Base-by-base conservation (phyloP, 257 asterid genomes). In the Capsicum baccatum region DNA sequence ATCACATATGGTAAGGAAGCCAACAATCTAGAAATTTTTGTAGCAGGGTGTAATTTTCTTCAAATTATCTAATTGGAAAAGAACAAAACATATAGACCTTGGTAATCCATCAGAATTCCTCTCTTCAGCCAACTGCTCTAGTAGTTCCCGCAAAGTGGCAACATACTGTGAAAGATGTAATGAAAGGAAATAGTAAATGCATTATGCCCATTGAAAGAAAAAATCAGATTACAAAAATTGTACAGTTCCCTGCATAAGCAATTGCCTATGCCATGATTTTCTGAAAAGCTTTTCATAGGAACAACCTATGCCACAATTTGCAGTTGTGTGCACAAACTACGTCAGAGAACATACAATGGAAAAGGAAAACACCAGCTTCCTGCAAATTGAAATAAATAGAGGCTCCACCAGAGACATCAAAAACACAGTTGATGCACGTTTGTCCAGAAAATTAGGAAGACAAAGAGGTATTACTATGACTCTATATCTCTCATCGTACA, bases 121-220 rank as follows among this genome's bases (percentile, higher is more conserved):
- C 91, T 95, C 98, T 86, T 92, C 96, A 68, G 91, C 92, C 89
- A 97, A 88, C 86, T 95, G 97, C 87, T 97, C 99, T 90, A 97
- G 86, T 87, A 89, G 98, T 91, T 95, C 99, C 39, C 96, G 90
- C 84, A 94, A 89, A 48, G 97, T 97, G 17, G 93, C 94, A 81
- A 95, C 97, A 89, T 95, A 97, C 99, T 96, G 85, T 66, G 84
- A n/a, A 66, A 70, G 54, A 59, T 56, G 82, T 62, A 89, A 47
- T 80, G 86, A 39, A 71, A 69, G 39, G 63, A 76, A 74, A 52
- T 47, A 67, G 64, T 79, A 80, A 35, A 85, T 76, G 85, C 5
- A 62, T 39, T 63, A 33, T 80, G 42, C 54, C 62, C 84, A 47
- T 52, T 14, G 26, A 76, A 42, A 52, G 21, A 76, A 76, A 52